phyloP scores from a whole-genome alignment of 768 basidiomycete species.

The Pulveroboletus sp. region DNA sequence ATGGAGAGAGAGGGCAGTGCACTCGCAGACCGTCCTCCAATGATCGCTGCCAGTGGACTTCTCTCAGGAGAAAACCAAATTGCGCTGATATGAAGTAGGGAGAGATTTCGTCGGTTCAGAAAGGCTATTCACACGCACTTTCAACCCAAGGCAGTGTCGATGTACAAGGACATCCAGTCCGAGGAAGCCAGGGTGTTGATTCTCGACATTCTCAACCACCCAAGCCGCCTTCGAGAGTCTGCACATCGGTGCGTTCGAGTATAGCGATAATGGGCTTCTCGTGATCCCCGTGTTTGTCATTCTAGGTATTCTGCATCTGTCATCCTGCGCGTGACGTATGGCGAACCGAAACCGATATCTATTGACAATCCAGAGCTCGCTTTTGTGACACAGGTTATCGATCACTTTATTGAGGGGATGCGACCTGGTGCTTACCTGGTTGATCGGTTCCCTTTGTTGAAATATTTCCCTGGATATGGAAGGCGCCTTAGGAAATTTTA shows the following conservation, averaged over 20 bases:
- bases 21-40: too few species aligned
- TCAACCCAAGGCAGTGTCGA: slow-evolving; percentile 42
- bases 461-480: slow-evolving; percentile 55
- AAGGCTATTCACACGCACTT: slow-evolving; percentile 54
- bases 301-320: slow-evolving; percentile 15
- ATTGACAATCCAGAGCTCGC: slow-evolving; percentile 13
- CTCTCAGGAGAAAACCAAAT: slow-evolving; percentile 50
- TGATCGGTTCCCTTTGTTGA: slow-evolving; percentile 33
- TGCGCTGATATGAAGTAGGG: slow-evolving; percentile 44
- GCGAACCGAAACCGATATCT: slow-evolving; percentile 15
- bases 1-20: slow-evolving; percentile 21
- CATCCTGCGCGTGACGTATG: slow-evolving; percentile 22
- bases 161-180: slow-evolving; percentile 43
- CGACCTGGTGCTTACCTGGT: slow-evolving; percentile 31
- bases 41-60: too few species aligned
- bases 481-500: slow-evolving; percentile 25
- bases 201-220: slow-evolving; percentile 31
- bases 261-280: neutral
- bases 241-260: slow-evolving; percentile 42
- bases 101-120: slow-evolving; percentile 49
- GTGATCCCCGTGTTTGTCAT: neutral
- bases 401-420: slow-evolving; percentile 29
- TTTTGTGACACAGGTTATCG: slow-evolving; percentile 8
- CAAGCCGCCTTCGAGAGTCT: slow-evolving; percentile 35
- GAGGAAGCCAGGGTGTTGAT: slow-evolving; percentile 24